These are phyloP conservation scores for Phascolomyces articulosus DNA, from an alignment of 371 early-diverging fungal genomes.

Conservation along the genomic window DNA sequence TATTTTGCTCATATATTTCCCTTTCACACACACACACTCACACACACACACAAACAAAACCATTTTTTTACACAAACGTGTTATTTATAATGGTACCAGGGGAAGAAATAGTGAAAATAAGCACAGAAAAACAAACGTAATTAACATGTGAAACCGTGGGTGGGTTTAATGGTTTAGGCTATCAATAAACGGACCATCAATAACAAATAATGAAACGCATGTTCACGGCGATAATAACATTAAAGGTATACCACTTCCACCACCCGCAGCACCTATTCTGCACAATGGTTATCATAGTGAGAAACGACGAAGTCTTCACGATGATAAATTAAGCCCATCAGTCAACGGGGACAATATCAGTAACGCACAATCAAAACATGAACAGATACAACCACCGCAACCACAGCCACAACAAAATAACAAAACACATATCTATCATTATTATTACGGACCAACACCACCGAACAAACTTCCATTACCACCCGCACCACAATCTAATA, in stretches of 20 bases:
- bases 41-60: too few species aligned
- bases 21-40: too few species aligned
- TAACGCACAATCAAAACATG: background rate
- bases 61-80: too few species aligned
- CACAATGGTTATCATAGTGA: background rate
- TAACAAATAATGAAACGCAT: background rate
- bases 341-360: too few species aligned
- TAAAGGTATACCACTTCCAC: background rate
- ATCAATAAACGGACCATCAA: background rate
- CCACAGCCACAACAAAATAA: background rate
- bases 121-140: background rate
- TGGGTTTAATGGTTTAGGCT: background rate
- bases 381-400: too few species aligned
- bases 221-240: background rate
- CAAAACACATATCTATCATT: background rate
- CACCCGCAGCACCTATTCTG: background rate
- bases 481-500: background rate
- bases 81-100: too few species aligned
- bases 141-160: background rate
- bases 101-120: background rate
- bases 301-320: slow-evolving; percentile 1
- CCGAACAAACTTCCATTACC: background rate
- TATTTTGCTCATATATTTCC: too few species aligned
- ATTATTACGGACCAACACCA: slow-evolving; percentile 1
- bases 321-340: background rate